Conservation (phyloP, 1,284 basidiomycete species). For the Fomitopsis betulina region DNA sequence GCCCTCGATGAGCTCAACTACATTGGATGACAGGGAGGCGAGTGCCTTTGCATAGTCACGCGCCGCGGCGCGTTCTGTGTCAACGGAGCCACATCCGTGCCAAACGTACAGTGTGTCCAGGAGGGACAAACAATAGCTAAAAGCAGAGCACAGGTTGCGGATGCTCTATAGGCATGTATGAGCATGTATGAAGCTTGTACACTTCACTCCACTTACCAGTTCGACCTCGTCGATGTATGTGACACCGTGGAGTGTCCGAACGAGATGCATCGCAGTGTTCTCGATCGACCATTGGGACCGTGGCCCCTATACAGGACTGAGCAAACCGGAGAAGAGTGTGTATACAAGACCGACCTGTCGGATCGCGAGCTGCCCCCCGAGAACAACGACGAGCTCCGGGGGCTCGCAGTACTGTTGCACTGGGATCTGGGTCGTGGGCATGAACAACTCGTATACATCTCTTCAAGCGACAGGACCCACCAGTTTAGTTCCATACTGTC, state of each 20-base stretch:
- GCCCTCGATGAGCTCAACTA: conserved; percentile 59
- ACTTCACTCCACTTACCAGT: conserved; percentile 41
- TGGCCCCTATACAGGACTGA: conserved; percentile 43
- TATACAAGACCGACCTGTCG: conserved; percentile 52
- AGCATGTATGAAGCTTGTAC: not conserved
- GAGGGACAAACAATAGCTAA: conserved; percentile 69
- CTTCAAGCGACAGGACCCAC: conserved; percentile 33
- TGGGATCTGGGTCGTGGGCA: conserved; percentile 33
- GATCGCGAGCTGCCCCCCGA: conserved; percentile 63
- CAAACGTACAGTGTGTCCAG: conserved; percentile 71
- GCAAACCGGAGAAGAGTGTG: not conserved
- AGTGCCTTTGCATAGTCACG: conserved; percentile 53
- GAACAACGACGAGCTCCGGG: conserved; percentile 48
- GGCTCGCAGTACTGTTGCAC: conserved; percentile 62
- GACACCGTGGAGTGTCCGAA: conserved; percentile 46
- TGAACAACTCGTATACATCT: not conserved
- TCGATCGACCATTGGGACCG: conserved; percentile 71
- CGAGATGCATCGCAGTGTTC: conserved; percentile 75
- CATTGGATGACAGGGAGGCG: conserved; percentile 30
- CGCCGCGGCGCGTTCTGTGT: conserved; percentile 55
- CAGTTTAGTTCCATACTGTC: conserved; percentile 60
- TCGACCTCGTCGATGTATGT: conserved; percentile 71
- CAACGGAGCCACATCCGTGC: conserved; percentile 66
- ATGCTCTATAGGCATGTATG: conserved; percentile 38
- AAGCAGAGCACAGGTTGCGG: conserved; percentile 72